These are phyloP conservation scores for Aureoboletus auriporus DNA, from an alignment of 768 basidiomycete genomes.

Conservation along the genomic window DNA sequence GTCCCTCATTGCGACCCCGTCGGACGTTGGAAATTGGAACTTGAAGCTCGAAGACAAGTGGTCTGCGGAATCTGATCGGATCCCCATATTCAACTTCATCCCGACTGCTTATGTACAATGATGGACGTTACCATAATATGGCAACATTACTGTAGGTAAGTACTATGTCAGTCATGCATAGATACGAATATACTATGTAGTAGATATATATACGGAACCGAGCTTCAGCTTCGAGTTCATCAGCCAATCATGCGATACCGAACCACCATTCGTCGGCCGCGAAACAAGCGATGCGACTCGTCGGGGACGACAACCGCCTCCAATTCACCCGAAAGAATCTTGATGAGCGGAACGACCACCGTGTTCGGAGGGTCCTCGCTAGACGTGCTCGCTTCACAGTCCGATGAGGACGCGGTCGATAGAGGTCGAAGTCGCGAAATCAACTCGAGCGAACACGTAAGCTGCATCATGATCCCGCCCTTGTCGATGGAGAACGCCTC, in stretches of 20 bases:
- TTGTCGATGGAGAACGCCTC: slow-evolving; percentile 19
- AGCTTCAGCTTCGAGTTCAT: background rate
- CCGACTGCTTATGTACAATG: too few relatives aligned
- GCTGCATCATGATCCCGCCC: slow-evolving; percentile 22
- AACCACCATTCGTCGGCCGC: slow-evolving; percentile 53
- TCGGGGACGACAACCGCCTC: slow-evolving; percentile 52
- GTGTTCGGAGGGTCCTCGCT: background rate
- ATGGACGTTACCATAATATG: too few relatives aligned
- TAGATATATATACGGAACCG: too few relatives aligned
- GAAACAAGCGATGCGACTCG: slow-evolving; percentile 46
- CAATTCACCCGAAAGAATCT: slow-evolving; percentile 51
- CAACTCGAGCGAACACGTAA: slow-evolving; percentile 22
- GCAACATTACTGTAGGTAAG: too few relatives aligned
- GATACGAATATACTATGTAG: too few relatives aligned
- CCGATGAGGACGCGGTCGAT: background rate
- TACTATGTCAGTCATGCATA: too few relatives aligned
- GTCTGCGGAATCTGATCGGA: too few relatives aligned
- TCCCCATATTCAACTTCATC: too few relatives aligned
- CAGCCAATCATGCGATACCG: slow-evolving; percentile 49
- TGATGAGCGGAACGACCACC: slow-evolving; percentile 21
- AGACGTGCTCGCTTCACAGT: background rate
- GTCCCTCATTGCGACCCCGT: too few relatives aligned
- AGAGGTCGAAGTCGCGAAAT: slow-evolving; percentile 14
- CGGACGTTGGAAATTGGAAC: too few relatives aligned
- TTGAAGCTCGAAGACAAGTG: too few relatives aligned